These are phyloP conservation scores for Letharia columbiana DNA, from an alignment of 495 filamentous ascomycete genomes.

Conservation along the genomic window DNA sequence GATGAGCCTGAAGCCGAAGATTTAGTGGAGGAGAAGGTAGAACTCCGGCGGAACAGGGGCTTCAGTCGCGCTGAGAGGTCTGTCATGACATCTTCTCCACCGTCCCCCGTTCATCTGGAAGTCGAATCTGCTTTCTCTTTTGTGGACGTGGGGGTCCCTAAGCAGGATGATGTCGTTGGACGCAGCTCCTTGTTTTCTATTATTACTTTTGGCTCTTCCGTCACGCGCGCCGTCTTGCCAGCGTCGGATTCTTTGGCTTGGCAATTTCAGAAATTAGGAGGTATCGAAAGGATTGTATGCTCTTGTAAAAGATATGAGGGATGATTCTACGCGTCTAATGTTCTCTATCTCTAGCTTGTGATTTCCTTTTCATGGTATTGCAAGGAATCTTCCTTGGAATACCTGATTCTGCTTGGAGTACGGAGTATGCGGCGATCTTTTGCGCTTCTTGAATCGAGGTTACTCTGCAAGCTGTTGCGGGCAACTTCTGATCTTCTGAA, in stretches of 20 bases:
- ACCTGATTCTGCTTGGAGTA: not conserved
- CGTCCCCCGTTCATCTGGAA: not conserved
- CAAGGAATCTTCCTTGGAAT: not conserved
- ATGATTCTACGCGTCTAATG: not conserved
- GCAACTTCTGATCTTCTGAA: not conserved
- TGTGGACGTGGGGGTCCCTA: not conserved
- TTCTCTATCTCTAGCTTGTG: not conserved
- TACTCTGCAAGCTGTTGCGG: not conserved
- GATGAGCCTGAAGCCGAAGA: constrained; percentile 15
- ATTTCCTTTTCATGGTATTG: not conserved
- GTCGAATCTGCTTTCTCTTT: not conserved
- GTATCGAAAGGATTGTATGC: not conserved
- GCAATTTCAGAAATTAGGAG: not conserved
- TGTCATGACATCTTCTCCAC: constrained; percentile 14
- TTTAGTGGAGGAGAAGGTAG: constrained; percentile 21
- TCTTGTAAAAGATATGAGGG: not conserved
- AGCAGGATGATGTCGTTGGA: not conserved
- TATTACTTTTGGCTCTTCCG: not conserved
- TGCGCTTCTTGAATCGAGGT: not conserved
- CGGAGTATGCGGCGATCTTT: not conserved
- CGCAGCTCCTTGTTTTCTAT: not conserved
- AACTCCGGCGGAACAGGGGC: constrained; percentile 25
- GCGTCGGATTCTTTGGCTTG: not conserved
- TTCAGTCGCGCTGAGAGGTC: constrained; percentile 24
- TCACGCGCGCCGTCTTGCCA: not conserved